Conservation (phyloP, 345 rosid genomes). For the Physaria fendleri region DNA sequence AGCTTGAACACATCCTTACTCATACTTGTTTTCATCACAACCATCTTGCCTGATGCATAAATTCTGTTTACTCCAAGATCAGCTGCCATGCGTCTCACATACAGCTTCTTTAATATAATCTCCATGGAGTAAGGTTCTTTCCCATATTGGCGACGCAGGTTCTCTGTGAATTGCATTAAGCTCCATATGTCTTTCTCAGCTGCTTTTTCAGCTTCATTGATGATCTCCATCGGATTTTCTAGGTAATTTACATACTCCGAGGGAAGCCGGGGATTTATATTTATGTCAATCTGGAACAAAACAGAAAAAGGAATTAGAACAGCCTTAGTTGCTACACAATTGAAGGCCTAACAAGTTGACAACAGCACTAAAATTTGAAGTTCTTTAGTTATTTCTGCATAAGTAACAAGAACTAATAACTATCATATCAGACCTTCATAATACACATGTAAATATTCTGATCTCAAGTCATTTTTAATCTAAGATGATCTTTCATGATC, state of each 20-base stretch:
- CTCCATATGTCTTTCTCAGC: constrained; percentile 76
- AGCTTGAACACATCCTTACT: constrained; percentile 73
- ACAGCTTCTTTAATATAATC: constrained; percentile 76
- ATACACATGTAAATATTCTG: constrained; percentile 2
- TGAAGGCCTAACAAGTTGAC: not conserved
- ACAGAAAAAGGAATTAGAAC: constrained; percentile 12
- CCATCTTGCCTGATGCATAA: constrained; percentile 79
- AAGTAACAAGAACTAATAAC: constrained; percentile 3
- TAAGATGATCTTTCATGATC: too few species aligned
- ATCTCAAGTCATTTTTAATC: not conserved
- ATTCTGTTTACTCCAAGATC: constrained; percentile 83
- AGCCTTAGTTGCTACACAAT: not conserved
- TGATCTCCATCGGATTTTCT: constrained; percentile 81
- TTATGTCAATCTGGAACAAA: constrained; percentile 62
- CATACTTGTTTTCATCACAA: constrained; percentile 79
- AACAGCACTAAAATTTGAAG: not conserved
- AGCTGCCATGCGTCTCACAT: constrained; percentile 93
- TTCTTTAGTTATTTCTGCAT: constrained; percentile 9
- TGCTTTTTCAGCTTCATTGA: constrained; percentile 77
- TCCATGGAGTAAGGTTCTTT: constrained; percentile 94
- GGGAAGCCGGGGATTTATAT: constrained; percentile 68
- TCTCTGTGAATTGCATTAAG: constrained; percentile 84
- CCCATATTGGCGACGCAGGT: constrained; percentile 75
- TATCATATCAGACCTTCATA: not conserved
- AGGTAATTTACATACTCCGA: constrained; percentile 86